phyloP scores from a whole-genome alignment of 768 basidiomycete species.

The Psilocybe tampanensis region DNA sequence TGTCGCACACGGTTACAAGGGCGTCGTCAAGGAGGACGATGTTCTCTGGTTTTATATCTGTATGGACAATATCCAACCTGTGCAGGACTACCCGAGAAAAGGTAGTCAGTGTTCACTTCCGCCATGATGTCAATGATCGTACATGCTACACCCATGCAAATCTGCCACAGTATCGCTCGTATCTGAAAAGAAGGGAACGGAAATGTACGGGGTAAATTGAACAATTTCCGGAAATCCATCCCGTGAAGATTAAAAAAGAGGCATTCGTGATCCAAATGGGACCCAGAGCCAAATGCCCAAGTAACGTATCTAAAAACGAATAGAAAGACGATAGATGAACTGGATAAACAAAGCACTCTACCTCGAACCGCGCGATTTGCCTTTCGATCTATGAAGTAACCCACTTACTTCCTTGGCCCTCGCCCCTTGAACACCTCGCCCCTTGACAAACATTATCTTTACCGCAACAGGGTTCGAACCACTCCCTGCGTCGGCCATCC shows the following conservation, averaged over 20 bases:
- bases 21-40: conserved; percentile 1
- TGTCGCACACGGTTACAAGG: not conserved
- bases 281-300: not conserved
- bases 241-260: not conserved
- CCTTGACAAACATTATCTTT: not conserved
- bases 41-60: conserved; percentile 4
- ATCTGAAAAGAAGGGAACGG: not conserved
- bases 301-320: not conserved
- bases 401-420: not conserved
- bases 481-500: not conserved
- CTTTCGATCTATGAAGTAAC: not conserved
- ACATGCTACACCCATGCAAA: conserved; percentile 1
- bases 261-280: not conserved
- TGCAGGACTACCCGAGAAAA: not conserved
- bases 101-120: not conserved
- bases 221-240: not conserved
- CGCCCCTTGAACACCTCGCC: not conserved
- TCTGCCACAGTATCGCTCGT: not conserved
- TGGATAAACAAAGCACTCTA: not conserved
- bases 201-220: not conserved
- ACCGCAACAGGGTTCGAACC: not conserved
- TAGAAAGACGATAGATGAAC: not conserved
- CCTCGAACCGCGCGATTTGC: not conserved
- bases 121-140: not conserved
- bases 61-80: not conserved